Evolutionary conservation across 148 eudicot species (phyloP).

Genomic region (Suaeda aralocaspica): DNA sequence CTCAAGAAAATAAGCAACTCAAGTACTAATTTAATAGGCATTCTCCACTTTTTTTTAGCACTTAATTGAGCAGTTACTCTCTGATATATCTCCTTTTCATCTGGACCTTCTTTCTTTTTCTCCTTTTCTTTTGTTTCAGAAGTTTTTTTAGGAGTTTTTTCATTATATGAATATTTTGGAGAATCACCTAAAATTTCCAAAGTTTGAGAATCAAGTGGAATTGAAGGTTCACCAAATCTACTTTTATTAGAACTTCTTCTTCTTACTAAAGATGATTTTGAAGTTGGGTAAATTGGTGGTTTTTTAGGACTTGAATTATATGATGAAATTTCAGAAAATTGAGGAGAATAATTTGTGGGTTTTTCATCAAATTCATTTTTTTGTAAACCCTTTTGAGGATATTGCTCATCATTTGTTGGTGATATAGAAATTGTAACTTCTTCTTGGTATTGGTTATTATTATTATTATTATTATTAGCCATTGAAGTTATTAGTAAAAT

Average conservation of each 20-base stretch:
- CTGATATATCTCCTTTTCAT: constrained; percentile 63
- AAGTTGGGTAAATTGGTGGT: constrained; percentile 48
- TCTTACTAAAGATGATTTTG: constrained; percentile 28
- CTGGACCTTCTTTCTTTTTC: constrained; percentile 35
- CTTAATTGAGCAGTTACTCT: constrained; percentile 52
- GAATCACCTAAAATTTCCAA: constrained; percentile 21
- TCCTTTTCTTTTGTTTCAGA: constrained; percentile 22
- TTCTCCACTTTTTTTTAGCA: constrained; percentile 42
- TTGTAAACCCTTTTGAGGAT: constrained; percentile 7
- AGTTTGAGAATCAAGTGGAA: constrained; percentile 31
- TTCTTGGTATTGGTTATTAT: constrained; percentile 4
- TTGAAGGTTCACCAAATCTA: constrained; percentile 73
- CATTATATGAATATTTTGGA: constrained; percentile 21
- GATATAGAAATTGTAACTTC: constrained; percentile 28
- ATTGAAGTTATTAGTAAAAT: too few relatives aligned
- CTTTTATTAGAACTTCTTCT: constrained; percentile 42
- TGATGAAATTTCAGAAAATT: constrained; percentile 43
- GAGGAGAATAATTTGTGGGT: constrained; percentile 7
- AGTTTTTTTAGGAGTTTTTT: constrained; percentile 32
- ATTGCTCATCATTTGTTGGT: constrained; percentile 10
- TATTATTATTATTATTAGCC: constrained; percentile 7
- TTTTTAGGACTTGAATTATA: constrained; percentile 37
- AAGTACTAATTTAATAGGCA: constrained; percentile 47
- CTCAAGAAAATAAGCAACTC: constrained; percentile 44
- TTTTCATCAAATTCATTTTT: constrained; percentile 9